Evolutionary conservation across 108 stramenopile genomes (phyloP).

Genomic region (Pseudonitzschia multiseries): DNA sequence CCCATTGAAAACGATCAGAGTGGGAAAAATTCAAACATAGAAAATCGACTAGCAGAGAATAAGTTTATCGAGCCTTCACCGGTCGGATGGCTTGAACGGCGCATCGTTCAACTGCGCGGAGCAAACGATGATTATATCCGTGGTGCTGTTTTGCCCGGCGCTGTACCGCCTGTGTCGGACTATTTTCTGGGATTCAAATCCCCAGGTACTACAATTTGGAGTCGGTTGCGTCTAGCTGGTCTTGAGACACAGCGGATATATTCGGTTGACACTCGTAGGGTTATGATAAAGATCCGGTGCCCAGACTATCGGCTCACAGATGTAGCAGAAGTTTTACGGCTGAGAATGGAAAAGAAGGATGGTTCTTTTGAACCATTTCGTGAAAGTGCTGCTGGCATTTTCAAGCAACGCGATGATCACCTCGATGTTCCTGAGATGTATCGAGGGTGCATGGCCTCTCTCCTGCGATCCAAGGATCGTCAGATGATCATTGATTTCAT

Average conservation of each 20-base stretch:
- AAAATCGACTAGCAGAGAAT: slow-evolving; percentile 42
- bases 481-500: slow-evolving; percentile 91
- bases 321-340: slow-evolving; percentile 86
- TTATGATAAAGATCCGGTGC: slow-evolving; percentile 90
- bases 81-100: slow-evolving; percentile 40
- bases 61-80: slow-evolving; percentile 49
- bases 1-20: slow-evolving; percentile 7
- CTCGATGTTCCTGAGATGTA: slow-evolving; percentile 53
- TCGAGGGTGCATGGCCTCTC: slow-evolving; percentile 48
- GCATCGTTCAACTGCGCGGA: slow-evolving; percentile 41
- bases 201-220: slow-evolving; percentile 91
- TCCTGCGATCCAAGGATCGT: slow-evolving; percentile 80
- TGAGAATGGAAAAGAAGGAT: slow-evolving; percentile 79
- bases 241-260: slow-evolving; percentile 85
- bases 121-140: slow-evolving; percentile 43
- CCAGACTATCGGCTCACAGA: slow-evolving; percentile 85
- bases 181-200: slow-evolving; percentile 85
- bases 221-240: slow-evolving; percentile 83
- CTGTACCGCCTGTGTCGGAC: slow-evolving; percentile 75
- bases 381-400: slow-evolving; percentile 67
- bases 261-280: slow-evolving; percentile 64
- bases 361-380: slow-evolving; percentile 81
- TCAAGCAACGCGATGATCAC: slow-evolving; percentile 52
- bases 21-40: slow-evolving; percentile 17
- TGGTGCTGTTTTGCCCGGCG: slow-evolving; percentile 39